These are phyloP conservation scores for Teunomyces atbi DNA, from an alignment of 805 yeast species.

Conservation along the genomic window DNA sequence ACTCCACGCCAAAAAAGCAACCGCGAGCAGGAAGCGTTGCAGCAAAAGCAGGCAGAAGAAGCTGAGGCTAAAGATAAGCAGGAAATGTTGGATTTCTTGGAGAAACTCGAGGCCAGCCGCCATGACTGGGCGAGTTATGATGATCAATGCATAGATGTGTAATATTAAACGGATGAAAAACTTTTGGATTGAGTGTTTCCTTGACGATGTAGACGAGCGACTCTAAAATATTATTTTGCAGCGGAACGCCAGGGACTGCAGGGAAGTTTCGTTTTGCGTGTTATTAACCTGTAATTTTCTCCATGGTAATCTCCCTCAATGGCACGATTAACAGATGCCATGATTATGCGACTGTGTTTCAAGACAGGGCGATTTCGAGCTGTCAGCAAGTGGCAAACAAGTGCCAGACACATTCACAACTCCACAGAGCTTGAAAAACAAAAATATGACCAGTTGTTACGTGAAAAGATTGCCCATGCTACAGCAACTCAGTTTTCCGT, in stretches of 20 bases:
- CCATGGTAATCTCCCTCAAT: background rate
- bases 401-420: background rate
- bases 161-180: background rate
- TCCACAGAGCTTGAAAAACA: slow-evolving; percentile 11
- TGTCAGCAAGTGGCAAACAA: background rate
- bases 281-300: background rate
- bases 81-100: slow-evolving; percentile 28
- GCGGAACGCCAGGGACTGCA: background rate
- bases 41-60: slow-evolving; percentile 8
- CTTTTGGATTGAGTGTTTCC: background rate
- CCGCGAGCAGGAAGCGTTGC: background rate
- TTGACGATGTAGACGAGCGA: background rate
- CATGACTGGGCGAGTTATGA: slow-evolving; percentile 35
- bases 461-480: background rate
- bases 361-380: no score
- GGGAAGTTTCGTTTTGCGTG: background rate
- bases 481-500: background rate
- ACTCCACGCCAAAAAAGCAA: slow-evolving; percentile 1
- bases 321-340: background rate
- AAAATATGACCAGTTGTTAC: slow-evolving; percentile 13
- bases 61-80: slow-evolving; percentile 11
- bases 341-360: no score
- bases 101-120: slow-evolving; percentile 25
- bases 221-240: no score
- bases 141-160: slow-evolving; percentile 12